Conservation (phyloP, 768 basidiomycete species). For the Mrakia hoshinonis region DNA sequence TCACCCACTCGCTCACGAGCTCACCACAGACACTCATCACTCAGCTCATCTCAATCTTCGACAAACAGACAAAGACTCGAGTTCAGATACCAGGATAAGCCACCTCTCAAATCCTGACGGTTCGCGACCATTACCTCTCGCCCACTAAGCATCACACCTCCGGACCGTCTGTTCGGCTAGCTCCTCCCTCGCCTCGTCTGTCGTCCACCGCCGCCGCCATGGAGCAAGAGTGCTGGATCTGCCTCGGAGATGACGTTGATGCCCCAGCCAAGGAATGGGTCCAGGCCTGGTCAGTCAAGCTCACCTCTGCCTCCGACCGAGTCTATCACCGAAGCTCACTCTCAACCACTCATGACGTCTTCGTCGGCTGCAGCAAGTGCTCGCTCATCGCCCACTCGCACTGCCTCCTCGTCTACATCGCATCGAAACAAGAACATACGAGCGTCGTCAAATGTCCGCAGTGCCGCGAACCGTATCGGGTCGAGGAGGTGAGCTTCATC, state of each 20-base stretch:
- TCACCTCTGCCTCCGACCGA: too few species aligned
- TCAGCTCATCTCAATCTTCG: too few species aligned
- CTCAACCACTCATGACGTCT: not conserved
- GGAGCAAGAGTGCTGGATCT: conserved; percentile 9
- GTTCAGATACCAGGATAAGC: too few species aligned
- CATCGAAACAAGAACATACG: conserved; percentile 16
- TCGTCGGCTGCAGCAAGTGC: conserved; percentile 19
- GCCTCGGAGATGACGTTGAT: not conserved
- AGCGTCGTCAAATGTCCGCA: not conserved
- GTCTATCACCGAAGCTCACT: not conserved
- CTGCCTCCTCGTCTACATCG: conserved; percentile 21
- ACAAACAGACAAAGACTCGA: too few species aligned
- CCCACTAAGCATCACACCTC: too few species aligned
- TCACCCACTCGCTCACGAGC: not conserved
- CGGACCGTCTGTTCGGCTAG: too few species aligned
- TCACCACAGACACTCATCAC: too few species aligned
- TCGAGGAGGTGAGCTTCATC: not conserved
- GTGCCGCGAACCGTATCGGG: not conserved
- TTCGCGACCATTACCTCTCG: too few species aligned
- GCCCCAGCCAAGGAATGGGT: not conserved
- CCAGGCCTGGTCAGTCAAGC: conserved; percentile 5
- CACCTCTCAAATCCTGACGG: too few species aligned
- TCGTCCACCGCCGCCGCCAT: not conserved
- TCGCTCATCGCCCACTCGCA: conserved; percentile 21
- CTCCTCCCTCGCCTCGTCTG: not conserved